Evolutionary conservation across 176 grass and related monocot genomes (phyloP), one percentile per base, ranked within the genome.

Genomic region (Musa beccarii): DNA sequence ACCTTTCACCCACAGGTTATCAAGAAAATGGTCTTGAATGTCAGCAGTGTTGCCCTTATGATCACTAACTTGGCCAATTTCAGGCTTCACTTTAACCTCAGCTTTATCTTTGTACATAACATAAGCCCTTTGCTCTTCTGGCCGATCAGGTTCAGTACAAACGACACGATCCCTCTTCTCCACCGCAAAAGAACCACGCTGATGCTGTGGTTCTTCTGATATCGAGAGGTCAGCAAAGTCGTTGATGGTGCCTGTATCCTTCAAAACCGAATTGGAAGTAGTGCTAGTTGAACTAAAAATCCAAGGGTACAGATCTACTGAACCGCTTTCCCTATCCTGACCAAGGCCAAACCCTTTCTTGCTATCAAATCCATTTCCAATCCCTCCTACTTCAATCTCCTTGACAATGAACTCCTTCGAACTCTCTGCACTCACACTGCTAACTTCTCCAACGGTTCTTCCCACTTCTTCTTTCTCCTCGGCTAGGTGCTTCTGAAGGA

Each of bases 331-430:
- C 74, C 29, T 83, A 79, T 54, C 69, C 6, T 80, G 81, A 68
- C n/a, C 55, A 51, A 68, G 73, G 73, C 70, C 86, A 3, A 53
- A 79, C 14, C 78, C 85, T 34, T 87, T 99, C 81, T 78, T 86
- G 9, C 77, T 78, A 2, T 87, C 82, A 0, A 70, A 81, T 51
- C 84, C 87, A 9, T 93, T 93, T 0, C 61, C 74, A 76, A 84
- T 59, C 50, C 73, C 80, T 49, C 87, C 81, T 10, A 99, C 81
- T 57, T 89, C 95, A 51, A 99, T 99, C 84, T 99, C 95, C 72
- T 99, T 99, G 50, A 99, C 89, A 11, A 99, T 95, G 52, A 87
- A 95, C 85, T 99, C 96, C 74, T 84, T 94, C 0, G 91, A 99
- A 0, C 85, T 89, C 67, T 89, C 96, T 0, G 19, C 82, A 2